Percentiles rank a stretch among this genome's conserved stretches.
These are phyloP conservation scores for Exsudoporus frostii DNA, from an alignment of 768 basidiomycete species.

Conservation along the genomic window DNA sequence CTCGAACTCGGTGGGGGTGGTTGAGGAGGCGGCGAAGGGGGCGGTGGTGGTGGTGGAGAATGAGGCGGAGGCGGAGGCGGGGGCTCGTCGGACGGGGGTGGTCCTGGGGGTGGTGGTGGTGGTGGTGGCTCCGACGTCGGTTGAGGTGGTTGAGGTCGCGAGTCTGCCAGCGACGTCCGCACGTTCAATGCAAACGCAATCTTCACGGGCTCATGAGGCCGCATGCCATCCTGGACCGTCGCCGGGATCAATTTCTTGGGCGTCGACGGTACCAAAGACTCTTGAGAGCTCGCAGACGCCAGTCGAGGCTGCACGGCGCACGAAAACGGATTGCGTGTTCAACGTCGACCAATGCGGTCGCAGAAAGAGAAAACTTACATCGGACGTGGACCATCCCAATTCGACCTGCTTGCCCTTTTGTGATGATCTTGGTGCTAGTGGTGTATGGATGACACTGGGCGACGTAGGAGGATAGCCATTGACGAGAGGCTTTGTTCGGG, in stretches of 20 bases:
- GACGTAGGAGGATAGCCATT: constrained; percentile 40
- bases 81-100: constrained; percentile 27
- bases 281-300: constrained; percentile 15
- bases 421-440: constrained; percentile 32
- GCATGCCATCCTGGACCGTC: constrained; percentile 31
- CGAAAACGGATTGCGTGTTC: constrained; percentile 3
- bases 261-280: constrained; percentile 7
- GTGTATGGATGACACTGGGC: constrained; percentile 24
- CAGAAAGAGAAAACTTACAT: constrained; percentile 27
- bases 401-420: constrained; percentile 46
- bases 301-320: constrained; percentile 13
- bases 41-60: constrained; percentile 26
- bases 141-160: constrained; percentile 33
- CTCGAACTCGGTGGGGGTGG: constrained; percentile 25
- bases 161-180: constrained; percentile 23
- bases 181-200: constrained; percentile 32
- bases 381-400: constrained; percentile 33
- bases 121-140: constrained; percentile 40
- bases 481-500: constrained; percentile 39
- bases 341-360: background rate
- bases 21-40: constrained; percentile 28
- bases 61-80: constrained; percentile 28
- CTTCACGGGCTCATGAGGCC: constrained; percentile 32
- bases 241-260: constrained; percentile 15
- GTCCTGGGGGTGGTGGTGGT: constrained; percentile 32